phyloP scores from a whole-genome alignment of 1,284 basidiomycete species.

The Cutaneotrichosporon sp. region DNA sequence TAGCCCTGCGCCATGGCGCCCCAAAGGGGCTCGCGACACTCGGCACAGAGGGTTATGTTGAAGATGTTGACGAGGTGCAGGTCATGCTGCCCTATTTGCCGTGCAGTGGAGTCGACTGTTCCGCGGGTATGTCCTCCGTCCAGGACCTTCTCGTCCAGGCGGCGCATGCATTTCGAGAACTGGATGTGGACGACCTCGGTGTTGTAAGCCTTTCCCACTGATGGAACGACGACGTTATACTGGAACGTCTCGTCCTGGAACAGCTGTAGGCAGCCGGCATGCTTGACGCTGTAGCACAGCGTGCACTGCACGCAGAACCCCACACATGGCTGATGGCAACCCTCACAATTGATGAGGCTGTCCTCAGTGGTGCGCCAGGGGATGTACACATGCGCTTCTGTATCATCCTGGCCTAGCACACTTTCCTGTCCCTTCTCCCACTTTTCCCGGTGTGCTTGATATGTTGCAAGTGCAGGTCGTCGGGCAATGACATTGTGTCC shows the following conservation, averaged over 20 bases:
- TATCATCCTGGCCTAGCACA: conserved; percentile 29
- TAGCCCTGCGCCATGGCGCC: conserved; percentile 61
- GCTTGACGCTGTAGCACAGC: conserved; percentile 28
- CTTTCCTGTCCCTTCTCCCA: conserved; percentile 38
- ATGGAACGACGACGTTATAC: conserved; percentile 24
- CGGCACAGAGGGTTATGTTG: conserved; percentile 62
- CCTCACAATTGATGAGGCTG: conserved; percentile 10
- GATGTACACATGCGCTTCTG: conserved; percentile 30
- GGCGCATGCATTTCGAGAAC: conserved; percentile 25
- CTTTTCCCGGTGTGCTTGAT: conserved; percentile 24
- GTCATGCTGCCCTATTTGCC: conserved; percentile 30
- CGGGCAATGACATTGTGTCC: conserved; percentile 56
- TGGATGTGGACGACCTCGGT: conserved; percentile 20
- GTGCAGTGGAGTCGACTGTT: conserved; percentile 10
- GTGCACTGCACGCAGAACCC: conserved; percentile 37
- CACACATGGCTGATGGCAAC: conserved; percentile 24
- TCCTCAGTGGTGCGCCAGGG: conserved; percentile 28
- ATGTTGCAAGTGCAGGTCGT: conserved; percentile 28
- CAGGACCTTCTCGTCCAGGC: conserved; percentile 27
- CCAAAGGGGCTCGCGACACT: conserved; percentile 67
- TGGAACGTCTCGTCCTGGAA: conserved; percentile 16
- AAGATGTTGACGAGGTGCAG: conserved; percentile 59
- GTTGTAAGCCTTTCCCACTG: background rate
- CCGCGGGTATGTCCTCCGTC: conserved; percentile 11
- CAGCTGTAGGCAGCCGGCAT: conserved; percentile 33